Evolutionary conservation across 2,329 filamentous ascomycete genomes (phyloP), one percentile per base, ranked within the genome.

Genomic region (Fusarium nematophilum): DNA sequence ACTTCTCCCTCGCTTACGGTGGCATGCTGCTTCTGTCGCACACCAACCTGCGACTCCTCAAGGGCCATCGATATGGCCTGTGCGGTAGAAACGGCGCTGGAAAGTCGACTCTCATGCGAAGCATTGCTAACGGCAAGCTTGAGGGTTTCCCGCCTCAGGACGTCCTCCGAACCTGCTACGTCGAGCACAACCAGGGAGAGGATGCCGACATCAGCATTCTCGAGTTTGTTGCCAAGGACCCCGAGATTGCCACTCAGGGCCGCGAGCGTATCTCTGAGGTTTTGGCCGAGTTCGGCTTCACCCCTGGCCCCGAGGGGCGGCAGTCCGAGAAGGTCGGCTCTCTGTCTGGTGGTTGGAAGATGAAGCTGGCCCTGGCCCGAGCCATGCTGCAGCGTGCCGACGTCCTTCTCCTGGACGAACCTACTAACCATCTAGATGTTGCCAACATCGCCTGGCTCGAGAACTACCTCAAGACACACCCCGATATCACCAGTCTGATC

Each of bases 91-190:
- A 99, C 75, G 95, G 95, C 80, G 93, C 93, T 53, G 95, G 95
- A 73, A 99, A 99, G 81, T 98, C 95, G n/a, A 99, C 95, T 1
- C 85, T 99, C 54, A 98, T 99, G 95, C 91, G 92, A 74, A 93
- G 91, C 75, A 99, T 99, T 70, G 91, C 95, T 44, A 90, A 90
- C 56, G 94, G 93, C 72, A 99, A 99, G 83, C 85, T 99, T 4
- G 95, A 99, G 77, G 95, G 95, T 8, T 99, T 99, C 80, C 95
- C 95, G 30, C 83, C 92, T 13, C 93, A 95, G 74, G 93, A 97
- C 64, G 90, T 93, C 56, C 88, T 99, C 70, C 90, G 92, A 69
- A 98, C 94, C 9, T 98, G 94, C 79, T 99, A 98, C 72, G 95
- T 99, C 36, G 95, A 99, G 81, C 95, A 99, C 82, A 98, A 98